Evolutionary conservation across 306 rosid species (phyloP).

Genomic region (Pueraria montana): DNA sequence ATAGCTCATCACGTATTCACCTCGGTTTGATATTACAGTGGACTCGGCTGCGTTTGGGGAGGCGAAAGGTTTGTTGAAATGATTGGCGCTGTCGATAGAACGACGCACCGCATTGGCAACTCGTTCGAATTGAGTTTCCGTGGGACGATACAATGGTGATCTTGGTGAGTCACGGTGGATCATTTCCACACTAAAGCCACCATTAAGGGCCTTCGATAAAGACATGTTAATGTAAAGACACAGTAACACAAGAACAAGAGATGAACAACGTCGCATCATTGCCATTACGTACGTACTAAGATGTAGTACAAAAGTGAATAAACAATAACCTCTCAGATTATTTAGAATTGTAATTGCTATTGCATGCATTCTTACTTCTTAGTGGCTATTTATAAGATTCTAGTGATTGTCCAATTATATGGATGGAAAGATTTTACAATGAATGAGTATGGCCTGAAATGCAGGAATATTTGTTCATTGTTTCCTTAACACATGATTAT

Average conservation of each 20-base stretch:
- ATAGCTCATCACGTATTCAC: constrained; percentile 60
- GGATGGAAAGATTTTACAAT: no score
- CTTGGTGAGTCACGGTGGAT: constrained; percentile 61
- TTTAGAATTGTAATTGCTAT: background rate
- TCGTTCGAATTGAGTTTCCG: constrained; percentile 44
- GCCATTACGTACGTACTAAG: no score
- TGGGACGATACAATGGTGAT: constrained; percentile 56
- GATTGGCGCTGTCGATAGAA: constrained; percentile 44
- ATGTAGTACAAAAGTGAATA: no score
- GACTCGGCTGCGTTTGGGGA: background rate
- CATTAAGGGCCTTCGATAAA: background rate
- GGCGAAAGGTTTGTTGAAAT: background rate
- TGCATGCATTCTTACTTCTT: background rate
- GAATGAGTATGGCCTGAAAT: background rate
- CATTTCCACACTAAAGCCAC: constrained; percentile 43
- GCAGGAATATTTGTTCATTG: background rate
- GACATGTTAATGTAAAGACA: background rate
- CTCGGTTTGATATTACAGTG: background rate
- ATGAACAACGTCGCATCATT: background rate
- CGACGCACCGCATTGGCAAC: constrained; percentile 51
- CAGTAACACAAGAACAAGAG: background rate
- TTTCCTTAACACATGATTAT: no score
- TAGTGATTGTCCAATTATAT: no score
- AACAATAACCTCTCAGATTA: background rate
- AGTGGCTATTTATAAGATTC: no score